phyloP scores from a whole-genome alignment of 495 filamentous ascomycete species.

The Pyrenula aspistea region DNA sequence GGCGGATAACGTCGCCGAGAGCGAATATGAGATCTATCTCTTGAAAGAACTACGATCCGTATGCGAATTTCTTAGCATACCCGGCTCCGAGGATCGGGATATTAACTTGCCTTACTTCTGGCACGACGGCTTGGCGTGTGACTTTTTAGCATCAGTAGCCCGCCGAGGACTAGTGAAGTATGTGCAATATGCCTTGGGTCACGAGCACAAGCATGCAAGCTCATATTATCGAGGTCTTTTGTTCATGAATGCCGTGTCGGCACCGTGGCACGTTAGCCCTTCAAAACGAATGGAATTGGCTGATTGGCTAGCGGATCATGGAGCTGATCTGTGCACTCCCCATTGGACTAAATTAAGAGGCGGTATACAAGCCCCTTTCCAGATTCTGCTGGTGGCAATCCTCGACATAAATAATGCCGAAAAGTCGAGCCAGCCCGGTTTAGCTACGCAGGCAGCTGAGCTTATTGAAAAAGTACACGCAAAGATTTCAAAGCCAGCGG shows the following conservation, averaged over 20 bases:
- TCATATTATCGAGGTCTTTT: not conserved
- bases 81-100: not conserved
- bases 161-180: not conserved
- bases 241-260: not conserved
- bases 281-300: not conserved
- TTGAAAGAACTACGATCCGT: not conserved
- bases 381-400: no score
- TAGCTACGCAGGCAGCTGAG: not conserved
- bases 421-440: not conserved
- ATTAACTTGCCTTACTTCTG: not conserved
- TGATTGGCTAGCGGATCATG: not conserved
- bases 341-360: no score
- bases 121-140: not conserved
- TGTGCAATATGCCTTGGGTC: not conserved
- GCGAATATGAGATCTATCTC: not conserved
- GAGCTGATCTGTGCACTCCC: not conserved
- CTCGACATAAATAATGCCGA: no score
- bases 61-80: not conserved
- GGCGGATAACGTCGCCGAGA: not conserved
- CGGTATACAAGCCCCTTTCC: no score
- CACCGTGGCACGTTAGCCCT: not conserved
- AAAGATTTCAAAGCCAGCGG: no score
- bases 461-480: not conserved
- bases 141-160: not conserved
- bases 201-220: not conserved